A percentile compares a stretch with the other conserved stretches of the same genome.
Evolutionary conservation across 1,284 basidiomycete genomes (phyloP).

Genomic region (Mycosarcoma mackinlayi): DNA sequence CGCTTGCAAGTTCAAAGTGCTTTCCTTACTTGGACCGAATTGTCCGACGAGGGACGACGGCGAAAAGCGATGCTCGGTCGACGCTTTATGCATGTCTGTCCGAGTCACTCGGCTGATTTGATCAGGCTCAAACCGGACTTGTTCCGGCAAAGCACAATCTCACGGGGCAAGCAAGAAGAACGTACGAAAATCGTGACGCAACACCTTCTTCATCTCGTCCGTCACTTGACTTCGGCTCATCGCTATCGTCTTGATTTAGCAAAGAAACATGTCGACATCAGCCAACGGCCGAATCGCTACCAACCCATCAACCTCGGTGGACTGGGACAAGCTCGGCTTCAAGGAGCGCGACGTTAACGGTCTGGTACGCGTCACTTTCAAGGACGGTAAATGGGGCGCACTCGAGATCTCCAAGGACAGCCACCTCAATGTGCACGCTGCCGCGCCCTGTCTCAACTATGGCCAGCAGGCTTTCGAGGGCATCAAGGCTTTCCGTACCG

Average conservation of each 20-base stretch:
- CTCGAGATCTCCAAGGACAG: conserved; percentile 59
- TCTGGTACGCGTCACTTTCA: conserved; percentile 46
- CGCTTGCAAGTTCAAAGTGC: not conserved
- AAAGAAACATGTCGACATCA: conserved; percentile 22
- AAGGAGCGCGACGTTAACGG: conserved; percentile 54
- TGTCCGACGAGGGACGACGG: not conserved
- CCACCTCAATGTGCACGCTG: conserved; percentile 64
- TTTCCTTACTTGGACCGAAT: conserved; percentile 1
- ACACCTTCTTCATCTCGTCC: no score
- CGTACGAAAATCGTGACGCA: no score
- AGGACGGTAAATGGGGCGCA: conserved; percentile 59
- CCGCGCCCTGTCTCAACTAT: conserved; percentile 67
- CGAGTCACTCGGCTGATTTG: conserved; percentile 17
- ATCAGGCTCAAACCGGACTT: not conserved
- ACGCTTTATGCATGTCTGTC: conserved; percentile 25
- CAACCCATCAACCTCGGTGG: conserved; percentile 29
- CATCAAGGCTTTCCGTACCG: conserved; percentile 65
- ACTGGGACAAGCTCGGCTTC: conserved; percentile 54
- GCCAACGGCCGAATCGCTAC: conserved; percentile 41
- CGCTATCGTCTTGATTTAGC: not conserved
- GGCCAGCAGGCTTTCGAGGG: conserved; percentile 68
- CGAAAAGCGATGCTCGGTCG: no score
- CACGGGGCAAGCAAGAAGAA: no score
- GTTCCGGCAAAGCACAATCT: not conserved
- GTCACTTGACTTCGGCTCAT: not conserved